A percentile compares a stretch with the other conserved stretches of the same genome.
Conservation (phyloP, 73 alveolate species). For the Stentor coeruleus region DNA sequence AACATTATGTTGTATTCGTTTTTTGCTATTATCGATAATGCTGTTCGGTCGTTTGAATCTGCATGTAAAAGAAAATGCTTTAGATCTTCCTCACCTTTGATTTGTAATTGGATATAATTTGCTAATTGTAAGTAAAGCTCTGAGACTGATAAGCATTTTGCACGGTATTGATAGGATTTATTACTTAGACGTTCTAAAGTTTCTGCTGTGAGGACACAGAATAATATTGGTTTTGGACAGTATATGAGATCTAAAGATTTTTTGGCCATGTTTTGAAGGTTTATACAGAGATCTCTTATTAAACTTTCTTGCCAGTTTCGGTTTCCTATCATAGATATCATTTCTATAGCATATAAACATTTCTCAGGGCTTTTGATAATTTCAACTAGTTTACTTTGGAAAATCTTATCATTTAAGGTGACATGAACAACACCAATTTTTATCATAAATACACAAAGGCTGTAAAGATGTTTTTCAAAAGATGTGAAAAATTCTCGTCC, state of each 20-base stretch:
- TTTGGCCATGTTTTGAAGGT: background rate
- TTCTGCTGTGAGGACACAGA: background rate
- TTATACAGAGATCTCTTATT: background rate
- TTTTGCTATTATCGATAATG: background rate
- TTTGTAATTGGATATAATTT: background rate
- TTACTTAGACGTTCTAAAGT: background rate
- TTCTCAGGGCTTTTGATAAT: background rate
- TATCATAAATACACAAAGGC: background rate
- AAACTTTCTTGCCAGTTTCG: background rate
- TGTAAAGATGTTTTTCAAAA: background rate
- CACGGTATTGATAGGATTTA: background rate
- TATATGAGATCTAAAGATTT: background rate
- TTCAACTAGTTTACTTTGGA: background rate
- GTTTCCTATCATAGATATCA: background rate
- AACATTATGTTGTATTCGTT: background rate
- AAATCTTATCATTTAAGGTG: background rate
- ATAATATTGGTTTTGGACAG: background rate
- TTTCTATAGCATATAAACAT: background rate
- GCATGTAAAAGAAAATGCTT: background rate
- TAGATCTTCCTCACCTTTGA: background rate
- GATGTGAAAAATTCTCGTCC: background rate
- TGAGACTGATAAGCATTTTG: background rate
- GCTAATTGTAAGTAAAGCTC: background rate
- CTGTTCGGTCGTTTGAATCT: slow-evolving; percentile 4
- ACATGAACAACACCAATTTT: background rate